Evolutionary conservation across 1,139 yeast genomes (phyloP).

Genomic region (Suhomyces coccinellae): DNA sequence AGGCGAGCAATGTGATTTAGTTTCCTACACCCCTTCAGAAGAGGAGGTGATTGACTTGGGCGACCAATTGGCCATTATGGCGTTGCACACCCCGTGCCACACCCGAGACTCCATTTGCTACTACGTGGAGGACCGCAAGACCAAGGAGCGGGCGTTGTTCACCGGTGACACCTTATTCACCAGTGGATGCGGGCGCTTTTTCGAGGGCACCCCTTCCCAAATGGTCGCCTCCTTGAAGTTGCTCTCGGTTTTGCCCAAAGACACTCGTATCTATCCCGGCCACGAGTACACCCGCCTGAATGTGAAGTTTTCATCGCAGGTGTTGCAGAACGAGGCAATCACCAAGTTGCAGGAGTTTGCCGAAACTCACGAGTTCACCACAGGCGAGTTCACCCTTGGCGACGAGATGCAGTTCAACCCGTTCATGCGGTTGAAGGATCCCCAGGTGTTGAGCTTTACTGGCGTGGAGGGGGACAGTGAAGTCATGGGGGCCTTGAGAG

Average conservation of each 20-base stretch:
- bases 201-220: slow-evolving; percentile 82
- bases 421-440: slow-evolving; percentile 74
- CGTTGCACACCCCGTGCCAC: slow-evolving; percentile 96
- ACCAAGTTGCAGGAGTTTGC: slow-evolving; percentile 53
- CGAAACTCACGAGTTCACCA: slow-evolving; percentile 61
- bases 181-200: slow-evolving; percentile 95
- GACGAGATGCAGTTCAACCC: slow-evolving; percentile 88
- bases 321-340: slow-evolving; percentile 59
- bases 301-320: slow-evolving; percentile 68
- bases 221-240: slow-evolving; percentile 73
- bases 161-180: slow-evolving; percentile 95
- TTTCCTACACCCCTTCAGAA: slow-evolving; percentile 66
- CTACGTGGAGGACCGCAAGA: slow-evolving; percentile 60
- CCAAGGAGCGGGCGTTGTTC: slow-evolving; percentile 72
- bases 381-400: slow-evolving; percentile 81
- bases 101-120: slow-evolving; percentile 95
- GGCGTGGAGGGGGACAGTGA: slow-evolving; percentile 37
- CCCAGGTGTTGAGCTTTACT: slow-evolving; percentile 51
- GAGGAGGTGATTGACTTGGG: slow-evolving; percentile 66
- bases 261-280: slow-evolving; percentile 83
- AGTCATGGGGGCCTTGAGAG: slow-evolving; percentile 67
- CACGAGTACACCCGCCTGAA: slow-evolving; percentile 92
- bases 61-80: slow-evolving; percentile 61
- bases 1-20: slow-evolving; percentile 76
- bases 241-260: slow-evolving; percentile 62